A percentile compares a stretch with the other conserved stretches of the same genome.
Evolutionary conservation across 2,329 filamentous ascomycete species (phyloP).

Genomic region (Monosporascus sp.): DNA sequence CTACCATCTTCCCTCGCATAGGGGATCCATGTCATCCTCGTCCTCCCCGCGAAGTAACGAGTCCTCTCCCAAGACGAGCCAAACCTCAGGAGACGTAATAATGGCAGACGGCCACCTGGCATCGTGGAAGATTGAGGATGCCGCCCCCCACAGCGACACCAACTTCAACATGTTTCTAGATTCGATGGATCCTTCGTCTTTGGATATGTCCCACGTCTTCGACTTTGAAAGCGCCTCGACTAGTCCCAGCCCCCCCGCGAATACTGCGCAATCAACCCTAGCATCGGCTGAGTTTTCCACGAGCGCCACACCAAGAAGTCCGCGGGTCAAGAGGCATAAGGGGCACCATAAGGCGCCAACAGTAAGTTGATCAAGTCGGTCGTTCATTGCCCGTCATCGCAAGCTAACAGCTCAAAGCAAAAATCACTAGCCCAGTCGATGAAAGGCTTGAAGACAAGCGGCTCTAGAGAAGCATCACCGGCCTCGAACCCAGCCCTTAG

Average conservation of each 20-base stretch:
- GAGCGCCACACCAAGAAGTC: slow-evolving; percentile 12
- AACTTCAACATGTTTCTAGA: slow-evolving; percentile 16
- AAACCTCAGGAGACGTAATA: slow-evolving; percentile 22
- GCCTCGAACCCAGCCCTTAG: slow-evolving; percentile 46
- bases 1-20: slow-evolving; percentile 17
- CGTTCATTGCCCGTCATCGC: background rate
- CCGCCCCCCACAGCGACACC: slow-evolving; percentile 8
- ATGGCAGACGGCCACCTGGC: slow-evolving; percentile 17
- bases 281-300: slow-evolving; percentile 2
- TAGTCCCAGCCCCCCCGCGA: slow-evolving; percentile 41
- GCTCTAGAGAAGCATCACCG: slow-evolving; percentile 51
- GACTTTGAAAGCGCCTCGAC: slow-evolving; percentile 56
- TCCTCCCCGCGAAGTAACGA: slow-evolving; percentile 21
- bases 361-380: slow-evolving; percentile 14
- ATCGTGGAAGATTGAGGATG: slow-evolving; percentile 14
- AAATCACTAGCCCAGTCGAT: slow-evolving; percentile 46
- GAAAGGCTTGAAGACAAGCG: slow-evolving; percentile 40
- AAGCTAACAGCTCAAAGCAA: slow-evolving; percentile 37
- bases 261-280: slow-evolving; percentile 14
- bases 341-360: slow-evolving; percentile 21
- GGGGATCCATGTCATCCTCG: slow-evolving; percentile 26
- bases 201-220: slow-evolving; percentile 36
- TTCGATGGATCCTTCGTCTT: slow-evolving; percentile 13
- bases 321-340: slow-evolving; percentile 22
- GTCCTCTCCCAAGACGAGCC: slow-evolving; percentile 23